Conservation (phyloP, 805 yeast species). For the Candida insectalens region DNA sequence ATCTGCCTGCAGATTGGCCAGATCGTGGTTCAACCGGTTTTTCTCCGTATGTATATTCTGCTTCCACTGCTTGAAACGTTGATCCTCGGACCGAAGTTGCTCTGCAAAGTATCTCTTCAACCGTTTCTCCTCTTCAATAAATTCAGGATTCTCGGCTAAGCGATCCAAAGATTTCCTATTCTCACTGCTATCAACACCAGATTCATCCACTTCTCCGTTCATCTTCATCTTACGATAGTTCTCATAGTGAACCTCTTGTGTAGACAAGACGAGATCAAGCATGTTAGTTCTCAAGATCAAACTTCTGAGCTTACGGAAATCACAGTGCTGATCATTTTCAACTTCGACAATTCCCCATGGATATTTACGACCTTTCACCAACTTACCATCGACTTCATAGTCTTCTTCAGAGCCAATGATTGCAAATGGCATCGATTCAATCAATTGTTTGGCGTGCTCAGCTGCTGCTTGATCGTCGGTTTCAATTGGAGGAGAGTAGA, state of each 20-base stretch:
- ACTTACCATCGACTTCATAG: slow-evolving; percentile 53
- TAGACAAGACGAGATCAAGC: slow-evolving; percentile 71
- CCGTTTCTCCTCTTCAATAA: slow-evolving; percentile 92
- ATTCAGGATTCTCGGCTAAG: slow-evolving; percentile 70
- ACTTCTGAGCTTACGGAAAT: slow-evolving; percentile 72
- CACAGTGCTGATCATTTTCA: slow-evolving; percentile 79
- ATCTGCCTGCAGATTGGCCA: slow-evolving; percentile 78
- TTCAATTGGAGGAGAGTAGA: slow-evolving; percentile 79
- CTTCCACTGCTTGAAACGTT: slow-evolving; percentile 98
- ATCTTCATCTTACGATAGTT: slow-evolving; percentile 66
- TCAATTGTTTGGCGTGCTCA: slow-evolving; percentile 71
- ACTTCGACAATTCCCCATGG: slow-evolving; percentile 91
- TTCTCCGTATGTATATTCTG: slow-evolving; percentile 92
- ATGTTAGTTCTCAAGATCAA: slow-evolving; percentile 73
- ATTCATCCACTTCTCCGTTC: slow-evolving; percentile 28
- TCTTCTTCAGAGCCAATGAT: slow-evolving; percentile 70
- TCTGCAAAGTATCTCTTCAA: slow-evolving; percentile 92
- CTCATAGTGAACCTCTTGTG: slow-evolving; percentile 77
- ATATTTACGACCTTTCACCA: slow-evolving; percentile 71
- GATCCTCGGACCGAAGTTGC: slow-evolving; percentile 94
- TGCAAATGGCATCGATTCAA: slow-evolving; percentile 83
- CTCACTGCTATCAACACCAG: slow-evolving; percentile 8
- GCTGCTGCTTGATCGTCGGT: slow-evolving; percentile 64
- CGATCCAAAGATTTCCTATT: slow-evolving; percentile 25
- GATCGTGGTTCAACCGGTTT: slow-evolving; percentile 85